Conservation (phyloP, 1,284 basidiomycete species). For the Pseudozyma hubeiensis region DNA sequence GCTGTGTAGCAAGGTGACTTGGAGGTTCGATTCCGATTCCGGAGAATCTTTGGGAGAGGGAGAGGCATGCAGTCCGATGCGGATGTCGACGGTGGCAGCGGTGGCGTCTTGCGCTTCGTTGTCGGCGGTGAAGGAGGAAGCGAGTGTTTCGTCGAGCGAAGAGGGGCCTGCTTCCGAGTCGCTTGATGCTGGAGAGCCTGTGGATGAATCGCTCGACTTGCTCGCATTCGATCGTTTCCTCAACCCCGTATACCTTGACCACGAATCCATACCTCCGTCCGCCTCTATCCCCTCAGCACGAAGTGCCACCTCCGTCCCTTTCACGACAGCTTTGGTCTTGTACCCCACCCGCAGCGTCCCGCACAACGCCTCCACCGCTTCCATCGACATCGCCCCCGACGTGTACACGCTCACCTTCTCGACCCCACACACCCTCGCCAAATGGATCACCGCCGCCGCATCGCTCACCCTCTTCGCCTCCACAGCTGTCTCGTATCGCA, state of each 20-base stretch:
- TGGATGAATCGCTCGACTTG: slow-evolving; percentile 5
- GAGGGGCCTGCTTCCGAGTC: slow-evolving; percentile 34
- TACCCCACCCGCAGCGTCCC: slow-evolving; percentile 11
- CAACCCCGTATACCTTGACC: slow-evolving; percentile 20
- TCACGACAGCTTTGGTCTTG: slow-evolving; percentile 17
- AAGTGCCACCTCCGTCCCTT: not conserved
- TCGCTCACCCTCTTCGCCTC: slow-evolving; percentile 26
- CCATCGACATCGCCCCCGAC: not conserved
- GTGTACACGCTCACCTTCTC: slow-evolving; percentile 30
- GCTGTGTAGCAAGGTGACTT: slow-evolving; percentile 17
- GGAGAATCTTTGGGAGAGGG: too few species aligned
- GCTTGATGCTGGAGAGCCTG: slow-evolving; percentile 24
- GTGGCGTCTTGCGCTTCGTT: slow-evolving; percentile 1
- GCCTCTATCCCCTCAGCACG: not conserved
- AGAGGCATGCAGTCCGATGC: slow-evolving; percentile 2
- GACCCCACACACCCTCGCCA: slow-evolving; percentile 30
- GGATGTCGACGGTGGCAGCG: slow-evolving; percentile 13
- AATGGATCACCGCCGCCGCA: slow-evolving; percentile 24
- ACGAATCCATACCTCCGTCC: not conserved
- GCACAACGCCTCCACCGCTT: slow-evolving; percentile 8
- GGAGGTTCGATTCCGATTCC: not conserved
- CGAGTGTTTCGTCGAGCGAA: slow-evolving; percentile 39
- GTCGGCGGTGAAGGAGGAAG: slow-evolving; percentile 43
- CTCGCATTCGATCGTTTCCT: slow-evolving; percentile 5
- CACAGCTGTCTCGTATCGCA: slow-evolving; percentile 9